Conservation (phyloP, 306 rosid species). For the Delonix regia region DNA sequence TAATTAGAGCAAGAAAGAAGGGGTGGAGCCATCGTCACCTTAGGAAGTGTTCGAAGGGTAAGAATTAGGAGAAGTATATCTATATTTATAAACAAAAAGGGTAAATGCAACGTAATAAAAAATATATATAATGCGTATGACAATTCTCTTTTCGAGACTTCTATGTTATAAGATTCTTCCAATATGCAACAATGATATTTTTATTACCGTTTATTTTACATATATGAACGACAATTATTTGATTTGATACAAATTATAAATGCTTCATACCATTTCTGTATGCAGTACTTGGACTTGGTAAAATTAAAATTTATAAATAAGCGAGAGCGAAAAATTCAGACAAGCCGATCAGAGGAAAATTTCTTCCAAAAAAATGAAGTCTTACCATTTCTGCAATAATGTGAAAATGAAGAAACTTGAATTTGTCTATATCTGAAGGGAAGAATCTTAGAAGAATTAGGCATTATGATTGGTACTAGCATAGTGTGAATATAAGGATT, state of each 20-base stretch:
- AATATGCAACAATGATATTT: no score
- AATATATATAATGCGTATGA: background rate
- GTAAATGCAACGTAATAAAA: background rate
- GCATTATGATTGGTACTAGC: background rate
- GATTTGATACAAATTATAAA: no score
- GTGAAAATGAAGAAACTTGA: background rate
- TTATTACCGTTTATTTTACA: no score
- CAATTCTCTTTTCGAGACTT: background rate
- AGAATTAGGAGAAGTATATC: background rate
- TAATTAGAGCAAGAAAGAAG: background rate
- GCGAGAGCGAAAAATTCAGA: no score
- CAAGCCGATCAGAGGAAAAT: no score
- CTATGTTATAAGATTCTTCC: background rate
- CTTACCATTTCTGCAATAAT: background rate
- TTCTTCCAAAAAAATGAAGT: background rate
- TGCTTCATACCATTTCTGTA: no score
- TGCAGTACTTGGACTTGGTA: no score
- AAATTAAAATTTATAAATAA: no score
- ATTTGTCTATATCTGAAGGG: background rate
- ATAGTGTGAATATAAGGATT: background rate
- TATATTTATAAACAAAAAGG: background rate
- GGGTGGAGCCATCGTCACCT: background rate
- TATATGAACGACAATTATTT: no score
- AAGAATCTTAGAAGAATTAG: background rate
- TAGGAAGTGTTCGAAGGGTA: background rate